Evolutionary conservation across 148 eudicot species (phyloP), one percentile per base, ranked within the genome.

Genomic region (Bassia scoparia): DNA sequence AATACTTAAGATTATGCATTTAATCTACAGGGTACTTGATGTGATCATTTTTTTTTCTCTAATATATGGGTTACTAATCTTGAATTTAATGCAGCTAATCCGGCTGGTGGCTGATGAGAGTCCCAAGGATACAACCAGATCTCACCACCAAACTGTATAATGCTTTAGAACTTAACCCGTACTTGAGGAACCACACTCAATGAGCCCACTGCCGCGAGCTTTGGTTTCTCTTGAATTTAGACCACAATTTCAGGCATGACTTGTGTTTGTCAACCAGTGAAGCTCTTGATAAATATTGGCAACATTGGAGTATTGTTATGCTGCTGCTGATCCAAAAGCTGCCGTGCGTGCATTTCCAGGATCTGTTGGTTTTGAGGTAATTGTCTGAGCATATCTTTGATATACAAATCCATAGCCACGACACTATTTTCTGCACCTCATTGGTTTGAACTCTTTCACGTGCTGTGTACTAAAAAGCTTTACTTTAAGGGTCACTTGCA

Each of bases 301-400:
- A 83, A 95, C 99, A 24, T 84, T 95, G 81, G 97, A 95, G 83
- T 95, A 88, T 84, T 88, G 96, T 79, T 95, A 95, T 78, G 83
- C 99, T 76, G 92, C 97, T 81, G 85, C 93, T 74, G 86, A 86
- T 77, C 78, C 92, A 53, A 81, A 84, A 75, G 94, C 94, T 77
- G 99, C 99, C 82, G 78, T 83, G 63, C 94, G 86, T 81, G 97
- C 97, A 63, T 92, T 95, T 81, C 99, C 99, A 67, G 99, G 99
- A 72, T 89, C 90, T 77, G 79, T 84, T 44, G 96, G 86, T 79
- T 84, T 74, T 78, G 96, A 95, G 99, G 98, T 95, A 76, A 43
- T 46, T 24, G 8, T 56, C 68, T 74, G 33, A 70, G n/a, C 63
- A 74, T 62, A 23, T n/a, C 29, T 61, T 72, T 52, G 59, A 20